These are phyloP conservation scores for Blumeria hordei DNA, from an alignment of 2,329 filamentous ascomycete species.

Conservation along the genomic window DNA sequence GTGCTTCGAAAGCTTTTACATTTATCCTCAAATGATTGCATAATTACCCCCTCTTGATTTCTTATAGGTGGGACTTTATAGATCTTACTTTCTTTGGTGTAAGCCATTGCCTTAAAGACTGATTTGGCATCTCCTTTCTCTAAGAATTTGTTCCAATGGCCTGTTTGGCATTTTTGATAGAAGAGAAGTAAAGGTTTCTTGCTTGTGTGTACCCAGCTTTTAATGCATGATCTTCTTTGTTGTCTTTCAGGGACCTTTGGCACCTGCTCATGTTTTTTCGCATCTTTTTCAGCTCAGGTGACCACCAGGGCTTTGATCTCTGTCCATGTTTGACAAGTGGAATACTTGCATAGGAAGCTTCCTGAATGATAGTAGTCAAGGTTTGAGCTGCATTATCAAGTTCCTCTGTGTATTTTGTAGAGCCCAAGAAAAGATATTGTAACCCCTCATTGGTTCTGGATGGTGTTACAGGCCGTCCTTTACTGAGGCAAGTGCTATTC, in stretches of 20 bases:
- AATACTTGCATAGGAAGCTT: neutral
- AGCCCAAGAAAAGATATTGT: too few relatives aligned
- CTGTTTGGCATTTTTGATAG: neutral
- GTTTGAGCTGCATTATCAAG: neutral
- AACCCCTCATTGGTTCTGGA: neutral
- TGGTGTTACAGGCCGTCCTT: neutral
- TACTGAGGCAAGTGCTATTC: neutral
- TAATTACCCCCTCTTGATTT: neutral
- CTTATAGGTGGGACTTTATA: neutral
- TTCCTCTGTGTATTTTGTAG: too few relatives aligned
- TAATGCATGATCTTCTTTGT: neutral
- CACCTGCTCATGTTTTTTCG: neutral
- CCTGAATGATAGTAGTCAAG: neutral
- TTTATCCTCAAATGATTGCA: neutral
- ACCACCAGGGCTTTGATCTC: neutral
- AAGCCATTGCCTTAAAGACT: neutral
- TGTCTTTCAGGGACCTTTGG: neutral
- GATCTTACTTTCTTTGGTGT: neutral
- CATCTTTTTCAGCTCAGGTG: neutral
- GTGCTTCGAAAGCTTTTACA: neutral
- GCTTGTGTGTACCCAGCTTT: neutral
- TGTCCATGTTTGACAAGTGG: neutral
- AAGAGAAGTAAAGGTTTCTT: neutral
- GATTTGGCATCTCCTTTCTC: neutral
- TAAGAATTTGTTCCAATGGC: neutral